Evolutionary conservation across 805 yeast genomes (phyloP), one percentile per base, ranked within the genome.

Genomic region (Metschnikowia orientalis): DNA sequence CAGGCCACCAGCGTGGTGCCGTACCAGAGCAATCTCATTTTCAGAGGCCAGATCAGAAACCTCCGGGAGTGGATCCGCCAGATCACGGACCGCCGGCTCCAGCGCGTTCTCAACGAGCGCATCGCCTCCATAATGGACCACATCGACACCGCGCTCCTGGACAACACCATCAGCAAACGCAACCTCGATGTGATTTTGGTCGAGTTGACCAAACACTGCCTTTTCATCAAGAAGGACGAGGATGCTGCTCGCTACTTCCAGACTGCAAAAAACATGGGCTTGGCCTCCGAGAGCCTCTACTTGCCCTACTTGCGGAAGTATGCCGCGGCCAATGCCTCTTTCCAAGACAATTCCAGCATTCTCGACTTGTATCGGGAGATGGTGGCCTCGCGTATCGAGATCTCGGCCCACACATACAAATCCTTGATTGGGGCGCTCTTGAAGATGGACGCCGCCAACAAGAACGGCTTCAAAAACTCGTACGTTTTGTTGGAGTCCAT

Each of bases 291-390:
- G 33, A 29, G 37, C 12, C 56, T 51, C 26, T 63, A 46, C 41
- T 30, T 49, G 4, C 67, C 69, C 4, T 52, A 62, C 17, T 44
- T 63, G 30, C 42, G 47, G 24, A 40, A 46, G 34, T 47, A 48
- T 30, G 37, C 54, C 4, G 26, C 35, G 4, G 32, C 30, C 13
- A 40, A 40, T 8, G 26, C 32, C 7, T 44, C 49, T 5, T 45
- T 43, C 23, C 49, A 46, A 16, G 44, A 49, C 9, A 42, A 52
- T 29, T 41, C 54, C 1, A 44, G 50, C 16, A 50, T 59, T 8
- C 44, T 64, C 29, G 48, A 53, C 9, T 21, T 60, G 5, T 64
- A 63, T 38, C 52, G 57, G 27, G 51, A 53, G 15, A 62, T 66
- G 69, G 61, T 53, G 4, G 42, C 44, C 4, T 35, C 32, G 6